Percentiles rank a stretch among this genome's conserved stretches.
Evolutionary conservation across 2,329 filamentous ascomycete species (phyloP).

Genomic region (Talaromyces atroroseus): DNA sequence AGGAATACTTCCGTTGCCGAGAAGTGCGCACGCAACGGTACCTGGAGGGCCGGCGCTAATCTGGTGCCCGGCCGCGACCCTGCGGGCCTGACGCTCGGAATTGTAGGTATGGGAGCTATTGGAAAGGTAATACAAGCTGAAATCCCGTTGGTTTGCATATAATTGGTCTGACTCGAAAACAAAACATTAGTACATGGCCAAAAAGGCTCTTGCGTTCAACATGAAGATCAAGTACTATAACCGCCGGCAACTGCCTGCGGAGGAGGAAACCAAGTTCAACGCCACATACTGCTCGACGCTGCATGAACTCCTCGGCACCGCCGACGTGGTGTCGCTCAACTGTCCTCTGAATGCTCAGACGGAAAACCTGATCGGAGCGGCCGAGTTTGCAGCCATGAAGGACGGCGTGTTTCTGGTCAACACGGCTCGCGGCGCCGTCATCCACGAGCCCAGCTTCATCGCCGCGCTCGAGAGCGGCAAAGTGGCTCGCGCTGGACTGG

Average conservation of each 20-base stretch:
- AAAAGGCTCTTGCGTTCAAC: conserved; percentile 18
- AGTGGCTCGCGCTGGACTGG: conserved; percentile 8
- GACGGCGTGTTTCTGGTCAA: conserved; percentile 68
- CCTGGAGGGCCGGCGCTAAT: conserved; percentile 53
- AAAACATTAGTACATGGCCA: conserved; percentile 5
- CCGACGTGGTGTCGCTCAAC: conserved; percentile 68
- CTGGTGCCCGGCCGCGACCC: conserved; percentile 65
- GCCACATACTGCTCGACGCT: conserved; percentile 39
- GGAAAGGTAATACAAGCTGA: conserved; percentile 55
- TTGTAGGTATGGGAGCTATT: conserved; percentile 74
- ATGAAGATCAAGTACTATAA: conserved; percentile 25
- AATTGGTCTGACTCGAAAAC: background rate
- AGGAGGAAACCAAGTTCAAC: conserved; percentile 24
- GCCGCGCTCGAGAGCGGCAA: conserved; percentile 54
- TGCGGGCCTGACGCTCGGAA: conserved; percentile 65
- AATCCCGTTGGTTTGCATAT: conserved; percentile 7
- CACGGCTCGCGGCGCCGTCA: conserved; percentile 69
- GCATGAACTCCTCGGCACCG: conserved; percentile 61
- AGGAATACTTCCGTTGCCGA: conserved; percentile 61
- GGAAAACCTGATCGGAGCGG: conserved; percentile 61
- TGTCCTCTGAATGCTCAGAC: conserved; percentile 68
- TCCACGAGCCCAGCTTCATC: conserved; percentile 68
- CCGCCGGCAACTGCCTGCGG: conserved; percentile 45
- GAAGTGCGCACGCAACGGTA: conserved; percentile 49
- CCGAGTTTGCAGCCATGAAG: conserved; percentile 67